Base-by-base conservation (phyloP, 495 filamentous ascomycete species). In the Xylaria cubensis region DNA sequence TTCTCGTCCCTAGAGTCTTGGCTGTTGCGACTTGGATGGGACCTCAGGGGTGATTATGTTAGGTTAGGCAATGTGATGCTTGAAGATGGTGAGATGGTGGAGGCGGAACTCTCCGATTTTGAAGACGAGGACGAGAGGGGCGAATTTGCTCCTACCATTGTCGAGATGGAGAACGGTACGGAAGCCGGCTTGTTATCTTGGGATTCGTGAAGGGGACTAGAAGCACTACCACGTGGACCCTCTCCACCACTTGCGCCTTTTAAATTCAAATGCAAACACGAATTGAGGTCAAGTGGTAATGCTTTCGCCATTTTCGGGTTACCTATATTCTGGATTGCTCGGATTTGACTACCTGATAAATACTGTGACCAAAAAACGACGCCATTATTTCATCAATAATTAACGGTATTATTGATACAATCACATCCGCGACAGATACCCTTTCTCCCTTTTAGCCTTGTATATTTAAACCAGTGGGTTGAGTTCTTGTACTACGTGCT, bases 121-220 rank as follows among this genome's bases (percentile, higher is more conserved):
- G 92, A 95, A 72, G 93, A 89, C 70, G 93, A 97, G 69, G 93
- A 96, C 66, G 93, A 96, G 80, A 88, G 87, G 70, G 94, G 93
- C 21, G 95, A 97, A 77, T 95, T 94, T 84, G 91, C 92, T 71
- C 96, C 95, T 19, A 86, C 92, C 29, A 80, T 99, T 21, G 93
- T 99, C 6, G 89, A 94, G 64, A 75, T 94, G 74, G 86, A 88
- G 63, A 81, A 80, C 21, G 86, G 86, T n/a, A 77, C 80, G 34
- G 85, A 88, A 75, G 74, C 80, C 29, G 86, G 84, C 55, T 75
- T 88, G 41, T 77, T 88, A 55, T 82, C 81, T 34, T 86, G 85
- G 73, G 83, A 73, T 71, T 50, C 39, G 41, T 62, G 66, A 61
- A 42, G 17, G 24, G 19, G 4, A 36, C 59, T 9, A 13, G 39